Percentiles rank a stretch among this genome's conserved stretches.
Evolutionary conservation across 768 basidiomycete genomes (phyloP).

Genomic region (Mrakia gelida): DNA sequence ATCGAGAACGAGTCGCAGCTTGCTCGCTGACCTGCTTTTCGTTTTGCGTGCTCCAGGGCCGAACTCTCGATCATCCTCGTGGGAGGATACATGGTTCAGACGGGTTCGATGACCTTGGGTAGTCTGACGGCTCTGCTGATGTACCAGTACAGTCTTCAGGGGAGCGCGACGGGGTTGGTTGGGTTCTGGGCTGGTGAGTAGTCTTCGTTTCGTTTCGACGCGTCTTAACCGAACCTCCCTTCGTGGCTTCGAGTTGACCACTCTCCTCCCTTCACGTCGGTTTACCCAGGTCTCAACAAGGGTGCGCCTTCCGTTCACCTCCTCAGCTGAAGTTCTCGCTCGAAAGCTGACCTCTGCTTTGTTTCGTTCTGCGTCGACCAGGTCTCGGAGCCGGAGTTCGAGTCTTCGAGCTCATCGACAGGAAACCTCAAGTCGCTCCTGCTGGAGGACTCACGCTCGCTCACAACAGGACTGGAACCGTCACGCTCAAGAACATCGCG

Average conservation of each 20-base stretch:
- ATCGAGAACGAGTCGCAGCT: too few species aligned
- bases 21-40: not conserved
- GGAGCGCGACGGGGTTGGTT: constrained; percentile 22
- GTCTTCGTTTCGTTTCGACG: not conserved
- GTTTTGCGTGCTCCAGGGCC: not conserved
- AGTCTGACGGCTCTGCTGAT: constrained; percentile 29
- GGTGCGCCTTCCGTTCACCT: not conserved
- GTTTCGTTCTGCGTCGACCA: not conserved
- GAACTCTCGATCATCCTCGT: constrained; percentile 5
- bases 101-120: constrained; percentile 23
- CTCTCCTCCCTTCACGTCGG: not conserved
- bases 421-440: constrained; percentile 30
- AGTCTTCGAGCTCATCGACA: constrained; percentile 32
- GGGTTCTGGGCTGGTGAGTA: constrained; percentile 26
- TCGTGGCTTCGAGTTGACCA: not conserved
- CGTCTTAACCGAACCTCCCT: not conserved
- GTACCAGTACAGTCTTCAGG: constrained; percentile 28
- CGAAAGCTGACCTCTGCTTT: not conserved
- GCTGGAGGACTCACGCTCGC: constrained; percentile 7
- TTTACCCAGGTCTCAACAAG: constrained; percentile 14
- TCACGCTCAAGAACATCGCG: constrained; percentile 15
- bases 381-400: constrained; percentile 32
- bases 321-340: not conserved
- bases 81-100: constrained; percentile 31
- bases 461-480: constrained; percentile 9